phyloP scores from a whole-genome alignment of 495 filamentous ascomycete genomes.

The Penicillium paradoxum region DNA sequence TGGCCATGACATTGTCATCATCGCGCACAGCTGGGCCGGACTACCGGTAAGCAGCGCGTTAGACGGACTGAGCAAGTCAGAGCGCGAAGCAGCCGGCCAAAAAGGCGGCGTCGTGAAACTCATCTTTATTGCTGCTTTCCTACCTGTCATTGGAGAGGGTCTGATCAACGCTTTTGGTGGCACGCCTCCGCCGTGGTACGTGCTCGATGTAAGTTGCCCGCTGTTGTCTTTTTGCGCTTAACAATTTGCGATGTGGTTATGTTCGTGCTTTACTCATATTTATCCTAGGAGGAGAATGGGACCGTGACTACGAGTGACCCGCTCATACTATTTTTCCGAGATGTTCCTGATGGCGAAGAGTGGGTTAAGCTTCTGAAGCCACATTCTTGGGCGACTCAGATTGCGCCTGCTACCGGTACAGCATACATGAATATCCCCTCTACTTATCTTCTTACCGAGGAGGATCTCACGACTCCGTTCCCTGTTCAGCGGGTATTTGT shows the following conservation, averaged over 20 bases:
- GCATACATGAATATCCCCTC: constrained; percentile 29
- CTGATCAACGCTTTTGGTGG: constrained; percentile 35
- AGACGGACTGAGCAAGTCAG: constrained; percentile 37
- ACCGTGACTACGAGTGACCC: constrained; percentile 29
- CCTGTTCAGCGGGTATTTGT: constrained; percentile 38
- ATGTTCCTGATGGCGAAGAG: constrained; percentile 31
- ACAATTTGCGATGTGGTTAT: not conserved
- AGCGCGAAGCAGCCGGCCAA: constrained; percentile 28
- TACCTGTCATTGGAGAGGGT: constrained; percentile 33
- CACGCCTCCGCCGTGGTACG: constrained; percentile 30
- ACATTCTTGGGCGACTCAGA: constrained; percentile 31
- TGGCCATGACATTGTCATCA: constrained; percentile 33
- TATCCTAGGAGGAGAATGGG: constrained; percentile 19
- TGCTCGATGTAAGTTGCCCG: constrained; percentile 28
- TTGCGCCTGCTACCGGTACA: constrained; percentile 24
- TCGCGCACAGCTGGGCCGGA: constrained; percentile 48
- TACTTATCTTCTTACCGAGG: constrained; percentile 32
- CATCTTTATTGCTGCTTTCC: constrained; percentile 42
- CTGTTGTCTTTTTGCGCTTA: not conserved
- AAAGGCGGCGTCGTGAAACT: constrained; percentile 42
- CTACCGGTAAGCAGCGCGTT: constrained; percentile 46
- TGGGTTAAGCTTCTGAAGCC: constrained; percentile 31
- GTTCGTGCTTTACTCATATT: not conserved
- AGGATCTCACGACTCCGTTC: constrained; percentile 35
- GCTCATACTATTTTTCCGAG: constrained; percentile 31